A percentile compares a stretch with the other conserved stretches of the same genome.
Conservation (phyloP, 768 basidiomycete species). For the Termitomyces eurrhizus region DNA sequence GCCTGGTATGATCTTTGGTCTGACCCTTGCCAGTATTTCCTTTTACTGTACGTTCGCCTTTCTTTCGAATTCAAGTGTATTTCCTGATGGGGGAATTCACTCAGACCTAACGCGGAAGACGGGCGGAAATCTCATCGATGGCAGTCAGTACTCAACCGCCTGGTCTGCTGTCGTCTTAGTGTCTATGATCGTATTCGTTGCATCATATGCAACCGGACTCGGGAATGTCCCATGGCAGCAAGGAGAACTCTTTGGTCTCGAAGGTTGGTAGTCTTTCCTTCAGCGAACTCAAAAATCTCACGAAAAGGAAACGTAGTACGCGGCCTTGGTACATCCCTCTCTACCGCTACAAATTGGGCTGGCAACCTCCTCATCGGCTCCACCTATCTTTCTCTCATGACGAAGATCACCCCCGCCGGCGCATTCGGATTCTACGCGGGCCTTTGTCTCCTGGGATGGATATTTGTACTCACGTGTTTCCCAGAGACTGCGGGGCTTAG, state of each 20-base stretch:
- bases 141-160: constrained; percentile 34
- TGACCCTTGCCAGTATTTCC: constrained; percentile 18
- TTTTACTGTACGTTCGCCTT: constrained; percentile 13
- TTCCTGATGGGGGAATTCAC: background rate
- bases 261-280: constrained; percentile 38
- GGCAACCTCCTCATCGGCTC: constrained; percentile 73
- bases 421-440: constrained; percentile 79
- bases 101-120: constrained; percentile 32
- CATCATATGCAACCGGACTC: constrained; percentile 74
- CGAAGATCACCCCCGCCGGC: constrained; percentile 65
- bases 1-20: constrained; percentile 18
- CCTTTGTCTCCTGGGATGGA: constrained; percentile 62
- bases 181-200: constrained; percentile 82
- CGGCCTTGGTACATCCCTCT: constrained; percentile 4
- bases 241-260: constrained; percentile 77
- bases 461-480: constrained; percentile 69
- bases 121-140: constrained; percentile 54
- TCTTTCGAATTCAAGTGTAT: background rate
- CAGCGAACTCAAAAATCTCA: background rate
- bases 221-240: constrained; percentile 89
- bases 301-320: background rate
- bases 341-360: constrained; percentile 70
- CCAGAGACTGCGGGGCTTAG: constrained; percentile 78
- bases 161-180: constrained; percentile 71
- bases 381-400: constrained; percentile 80